Conservation (phyloP, 306 rosid species). For the Quercus rubra region DNA sequence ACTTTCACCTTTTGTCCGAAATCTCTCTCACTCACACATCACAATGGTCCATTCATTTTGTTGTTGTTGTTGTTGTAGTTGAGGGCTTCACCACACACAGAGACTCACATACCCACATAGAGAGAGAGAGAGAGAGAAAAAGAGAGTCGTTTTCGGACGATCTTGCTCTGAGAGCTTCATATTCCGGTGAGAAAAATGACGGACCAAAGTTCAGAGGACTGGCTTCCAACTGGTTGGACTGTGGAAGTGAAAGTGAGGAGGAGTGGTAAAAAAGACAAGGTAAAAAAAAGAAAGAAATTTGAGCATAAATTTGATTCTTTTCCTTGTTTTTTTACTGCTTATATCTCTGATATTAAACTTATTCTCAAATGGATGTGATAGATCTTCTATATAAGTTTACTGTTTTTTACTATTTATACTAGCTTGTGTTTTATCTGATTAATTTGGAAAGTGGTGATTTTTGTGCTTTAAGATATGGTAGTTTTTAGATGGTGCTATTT, state of each 20-base stretch:
- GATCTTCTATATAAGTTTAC: constrained; percentile 26
- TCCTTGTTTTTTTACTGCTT: background rate
- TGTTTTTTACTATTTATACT: background rate
- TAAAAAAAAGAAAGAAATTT: constrained; percentile 3
- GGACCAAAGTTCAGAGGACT: constrained; percentile 34
- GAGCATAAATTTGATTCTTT: background rate
- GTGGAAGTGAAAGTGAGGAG: constrained; percentile 51
- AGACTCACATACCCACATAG: background rate
- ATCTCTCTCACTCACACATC: background rate
- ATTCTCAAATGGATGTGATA: constrained; percentile 10
- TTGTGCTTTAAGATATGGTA: background rate
- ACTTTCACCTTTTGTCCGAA: constrained; percentile 6
- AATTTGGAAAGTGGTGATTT: background rate
- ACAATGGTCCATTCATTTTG: background rate
- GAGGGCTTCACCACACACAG: background rate
- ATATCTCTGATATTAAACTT: background rate
- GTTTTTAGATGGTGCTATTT: background rate
- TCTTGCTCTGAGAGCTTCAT: constrained; percentile 4
- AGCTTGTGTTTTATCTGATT: constrained; percentile 8
- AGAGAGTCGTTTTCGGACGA: background rate
- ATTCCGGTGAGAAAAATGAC: constrained; percentile 45
- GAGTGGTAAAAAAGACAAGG: constrained; percentile 72
- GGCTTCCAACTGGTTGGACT: constrained; percentile 74
- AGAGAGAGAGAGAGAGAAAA: background rate
- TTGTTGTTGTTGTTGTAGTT: too few species aligned